phyloP scores from a whole-genome alignment of 1,284 basidiomycete species.

The Hemileia vastatrix region DNA sequence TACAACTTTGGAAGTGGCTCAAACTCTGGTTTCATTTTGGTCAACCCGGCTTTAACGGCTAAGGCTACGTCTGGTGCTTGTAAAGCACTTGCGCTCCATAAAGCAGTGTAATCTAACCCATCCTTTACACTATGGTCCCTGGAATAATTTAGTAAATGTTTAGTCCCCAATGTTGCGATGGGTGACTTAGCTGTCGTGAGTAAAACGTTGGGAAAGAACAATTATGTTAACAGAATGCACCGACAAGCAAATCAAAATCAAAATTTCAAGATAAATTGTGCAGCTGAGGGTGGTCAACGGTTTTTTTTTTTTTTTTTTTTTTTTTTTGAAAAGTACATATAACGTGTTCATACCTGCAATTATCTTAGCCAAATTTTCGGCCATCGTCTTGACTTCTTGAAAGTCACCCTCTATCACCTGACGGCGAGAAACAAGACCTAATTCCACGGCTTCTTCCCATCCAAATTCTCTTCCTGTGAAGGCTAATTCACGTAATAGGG shows the following conservation, averaged over 20 bases:
- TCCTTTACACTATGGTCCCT: conserved; percentile 56
- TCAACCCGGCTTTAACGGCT: no score
- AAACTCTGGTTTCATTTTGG: no score
- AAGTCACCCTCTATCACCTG: conserved; percentile 60
- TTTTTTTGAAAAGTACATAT: neutral
- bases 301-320: no score
- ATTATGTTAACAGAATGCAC: neutral
- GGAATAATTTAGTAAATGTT: conserved; percentile 54
- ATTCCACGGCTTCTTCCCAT: conserved; percentile 58
- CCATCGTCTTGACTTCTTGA: conserved; percentile 48
- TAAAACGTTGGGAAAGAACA: neutral
- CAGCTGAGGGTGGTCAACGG: neutral
- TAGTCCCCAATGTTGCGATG: conserved; percentile 69
- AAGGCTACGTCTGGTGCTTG: conserved; percentile 20
- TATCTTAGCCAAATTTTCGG: neutral
- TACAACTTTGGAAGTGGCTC: no score
- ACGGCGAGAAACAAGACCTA: conserved; percentile 61
- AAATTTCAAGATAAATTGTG: conserved; percentile 48
- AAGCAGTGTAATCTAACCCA: conserved; percentile 65
- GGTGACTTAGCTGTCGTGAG: conserved; percentile 56
- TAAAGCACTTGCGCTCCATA: conserved; percentile 56
- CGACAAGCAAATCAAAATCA: neutral
- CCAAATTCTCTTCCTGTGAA: conserved; percentile 66
- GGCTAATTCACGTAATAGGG: conserved; percentile 67
- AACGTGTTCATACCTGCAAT: conserved; percentile 22